A percentile compares a stretch with the other conserved stretches of the same genome.
Conservation (phyloP, 2,329 filamentous ascomycete genomes). For the Xylaria sp. region DNA sequence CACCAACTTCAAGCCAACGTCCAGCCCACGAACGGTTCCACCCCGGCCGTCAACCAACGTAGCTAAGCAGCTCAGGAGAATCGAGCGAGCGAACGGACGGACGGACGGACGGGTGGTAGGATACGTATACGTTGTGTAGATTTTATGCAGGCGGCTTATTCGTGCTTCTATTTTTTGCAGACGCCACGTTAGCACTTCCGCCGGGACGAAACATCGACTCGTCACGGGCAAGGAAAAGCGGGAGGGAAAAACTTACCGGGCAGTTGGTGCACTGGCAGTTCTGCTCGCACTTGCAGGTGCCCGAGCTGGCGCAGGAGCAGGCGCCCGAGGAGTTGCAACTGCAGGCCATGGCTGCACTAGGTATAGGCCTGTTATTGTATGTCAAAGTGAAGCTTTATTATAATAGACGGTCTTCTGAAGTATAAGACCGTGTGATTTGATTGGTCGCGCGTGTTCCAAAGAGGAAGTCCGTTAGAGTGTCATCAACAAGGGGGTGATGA, state of each 20-base stretch:
- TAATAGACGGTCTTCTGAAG: slow-evolving; percentile 4
- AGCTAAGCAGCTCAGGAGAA: no score
- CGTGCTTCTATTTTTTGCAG: no score
- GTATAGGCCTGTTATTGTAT: slow-evolving; percentile 4
- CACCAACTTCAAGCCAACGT: no score
- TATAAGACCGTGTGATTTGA: slow-evolving; percentile 9
- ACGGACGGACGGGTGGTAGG: no score
- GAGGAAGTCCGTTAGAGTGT: slow-evolving; percentile 12
- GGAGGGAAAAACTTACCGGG: slow-evolving; percentile 27
- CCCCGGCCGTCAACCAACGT: no score
- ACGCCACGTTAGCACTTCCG: background rate
- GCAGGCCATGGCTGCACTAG: slow-evolving; percentile 29
- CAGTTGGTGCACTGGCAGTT: slow-evolving; percentile 36
- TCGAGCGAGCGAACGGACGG: no score
- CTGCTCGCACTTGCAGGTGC: slow-evolving; percentile 33
- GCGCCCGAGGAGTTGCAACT: slow-evolving; percentile 31
- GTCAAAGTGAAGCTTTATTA: slow-evolving; percentile 16
- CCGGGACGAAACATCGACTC: no score
- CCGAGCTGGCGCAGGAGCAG: slow-evolving; percentile 32
- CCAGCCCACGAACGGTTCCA: no score
- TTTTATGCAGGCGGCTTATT: no score
- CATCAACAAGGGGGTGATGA: slow-evolving; percentile 26
- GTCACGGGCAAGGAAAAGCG: background rate
- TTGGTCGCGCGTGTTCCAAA: slow-evolving; percentile 23
- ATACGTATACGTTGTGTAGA: no score